Evolutionary conservation across 129 eudicot genomes (phyloP).

Genomic region (Helichrysum umbraculigerum): DNA sequence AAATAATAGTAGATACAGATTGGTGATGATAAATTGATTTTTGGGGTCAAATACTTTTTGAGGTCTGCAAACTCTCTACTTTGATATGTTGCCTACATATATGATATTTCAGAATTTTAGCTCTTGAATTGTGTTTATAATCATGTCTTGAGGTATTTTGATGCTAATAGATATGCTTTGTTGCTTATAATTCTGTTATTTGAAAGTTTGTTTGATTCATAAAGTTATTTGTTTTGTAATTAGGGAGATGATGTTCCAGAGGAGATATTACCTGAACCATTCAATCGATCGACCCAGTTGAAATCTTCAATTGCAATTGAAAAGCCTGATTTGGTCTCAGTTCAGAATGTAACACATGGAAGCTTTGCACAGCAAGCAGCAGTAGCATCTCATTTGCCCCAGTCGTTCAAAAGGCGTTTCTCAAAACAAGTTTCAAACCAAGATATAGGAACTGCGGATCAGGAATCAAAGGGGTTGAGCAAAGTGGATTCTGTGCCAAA

Average conservation of each 20-base stretch:
- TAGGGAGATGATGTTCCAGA: conserved; percentile 77
- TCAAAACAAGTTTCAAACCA: conserved; percentile 34
- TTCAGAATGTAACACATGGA: neutral
- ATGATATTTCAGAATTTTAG: neutral
- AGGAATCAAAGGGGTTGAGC: conserved; percentile 22
- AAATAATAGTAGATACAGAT: neutral
- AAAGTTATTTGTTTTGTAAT: conserved; percentile 1
- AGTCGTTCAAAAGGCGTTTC: conserved; percentile 51
- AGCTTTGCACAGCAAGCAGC: conserved; percentile 18
- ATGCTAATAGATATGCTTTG: neutral
- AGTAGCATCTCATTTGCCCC: conserved; percentile 56
- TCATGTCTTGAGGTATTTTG: neutral
- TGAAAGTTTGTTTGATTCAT: neutral
- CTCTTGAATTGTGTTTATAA: neutral
- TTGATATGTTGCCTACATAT: neutral
- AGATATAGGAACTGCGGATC: conserved; percentile 2
- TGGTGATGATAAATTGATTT: neutral
- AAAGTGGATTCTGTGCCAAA: conserved; percentile 23
- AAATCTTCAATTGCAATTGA: conserved; percentile 1
- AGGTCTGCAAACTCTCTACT: neutral
- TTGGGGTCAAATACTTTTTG: neutral
- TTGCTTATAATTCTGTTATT: neutral
- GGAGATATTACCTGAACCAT: conserved; percentile 59
- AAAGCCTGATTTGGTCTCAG: neutral
- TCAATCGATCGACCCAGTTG: conserved; percentile 29